These are phyloP conservation scores for Pulveroboletus sp. DNA, from an alignment of 768 basidiomycete species.

Conservation along the genomic window DNA sequence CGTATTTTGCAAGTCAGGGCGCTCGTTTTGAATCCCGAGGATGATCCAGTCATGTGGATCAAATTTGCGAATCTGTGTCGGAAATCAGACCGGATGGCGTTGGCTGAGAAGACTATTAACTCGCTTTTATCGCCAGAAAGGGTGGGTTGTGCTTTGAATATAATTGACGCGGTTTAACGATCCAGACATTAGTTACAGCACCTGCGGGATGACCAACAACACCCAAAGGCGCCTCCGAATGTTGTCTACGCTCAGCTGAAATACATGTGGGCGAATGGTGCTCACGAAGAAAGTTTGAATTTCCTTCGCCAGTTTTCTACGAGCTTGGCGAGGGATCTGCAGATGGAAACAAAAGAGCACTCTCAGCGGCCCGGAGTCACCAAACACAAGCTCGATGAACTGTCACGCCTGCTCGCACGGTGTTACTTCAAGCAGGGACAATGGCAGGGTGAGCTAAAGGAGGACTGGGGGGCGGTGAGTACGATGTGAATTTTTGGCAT, in stretches of 20 bases:
- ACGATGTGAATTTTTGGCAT: background rate
- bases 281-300: conserved; percentile 69
- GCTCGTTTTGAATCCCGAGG: conserved; percentile 86
- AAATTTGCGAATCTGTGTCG: conserved; percentile 98
- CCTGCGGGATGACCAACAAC: conserved; percentile 47
- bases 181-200: conserved; percentile 35
- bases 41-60: conserved; percentile 98
- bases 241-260: conserved; percentile 96
- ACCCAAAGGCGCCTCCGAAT: conserved; percentile 79
- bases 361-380: conserved; percentile 48
- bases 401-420: conserved; percentile 86
- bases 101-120: conserved; percentile 96
- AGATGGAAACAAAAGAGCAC: conserved; percentile 50
- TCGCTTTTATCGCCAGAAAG: conserved; percentile 77
- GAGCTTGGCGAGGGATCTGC: conserved; percentile 72
- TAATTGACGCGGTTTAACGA: background rate
- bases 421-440: conserved; percentile 96
- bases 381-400: conserved; percentile 59
- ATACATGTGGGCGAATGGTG: conserved; percentile 89
- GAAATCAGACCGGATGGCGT: conserved; percentile 87
- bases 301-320: conserved; percentile 80
- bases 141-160: conserved; percentile 32
- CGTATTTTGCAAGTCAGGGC: conserved; percentile 94
- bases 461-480: conserved; percentile 76
- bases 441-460: conserved; percentile 82